Evolutionary conservation across 2,329 filamentous ascomycete genomes (phyloP).

Genomic region (Fusarium liriodendri): DNA sequence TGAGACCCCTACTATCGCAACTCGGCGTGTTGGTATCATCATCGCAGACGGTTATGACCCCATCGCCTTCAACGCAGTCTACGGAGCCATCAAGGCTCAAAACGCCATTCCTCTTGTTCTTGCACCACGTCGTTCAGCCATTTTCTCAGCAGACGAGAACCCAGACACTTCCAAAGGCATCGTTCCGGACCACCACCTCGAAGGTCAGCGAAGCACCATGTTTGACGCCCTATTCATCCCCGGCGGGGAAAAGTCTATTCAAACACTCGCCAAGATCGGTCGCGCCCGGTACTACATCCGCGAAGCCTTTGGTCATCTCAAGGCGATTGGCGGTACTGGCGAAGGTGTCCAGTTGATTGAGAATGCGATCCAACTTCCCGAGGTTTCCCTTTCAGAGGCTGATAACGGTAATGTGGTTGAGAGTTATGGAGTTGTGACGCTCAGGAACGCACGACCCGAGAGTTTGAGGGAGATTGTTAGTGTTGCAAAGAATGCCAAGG

Average conservation of each 20-base stretch:
- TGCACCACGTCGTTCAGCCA: conserved; percentile 72
- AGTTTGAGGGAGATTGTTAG: conserved; percentile 70
- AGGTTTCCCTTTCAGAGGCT: conserved; percentile 53
- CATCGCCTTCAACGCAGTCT: conserved; percentile 72
- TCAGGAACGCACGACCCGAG: conserved; percentile 63
- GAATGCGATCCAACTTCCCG: conserved; percentile 57
- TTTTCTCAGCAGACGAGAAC: conserved; percentile 71
- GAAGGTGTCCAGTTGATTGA: conserved; percentile 75
- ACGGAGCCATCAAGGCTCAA: conserved; percentile 69
- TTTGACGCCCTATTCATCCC: conserved; percentile 85
- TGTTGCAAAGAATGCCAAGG: conserved; percentile 74
- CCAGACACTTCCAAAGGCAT: conserved; percentile 64
- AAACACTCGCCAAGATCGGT: conserved; percentile 74
- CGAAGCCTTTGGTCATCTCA: conserved; percentile 85
- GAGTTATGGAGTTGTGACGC: conserved; percentile 82
- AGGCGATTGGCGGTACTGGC: conserved; percentile 80
- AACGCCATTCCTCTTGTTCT: conserved; percentile 80
- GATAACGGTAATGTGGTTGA: conserved; percentile 62
- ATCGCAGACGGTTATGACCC: conserved; percentile 82
- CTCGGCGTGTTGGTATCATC: conserved; percentile 79
- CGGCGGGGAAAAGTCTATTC: conserved; percentile 72
- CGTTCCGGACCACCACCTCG: conserved; percentile 80
- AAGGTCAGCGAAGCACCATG: conserved; percentile 82
- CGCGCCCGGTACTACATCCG: conserved; percentile 81
- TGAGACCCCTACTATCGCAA: conserved; percentile 72